Evolutionary conservation across 1,284 basidiomycete genomes (phyloP).

Genomic region (Irpex rosettiformis): DNA sequence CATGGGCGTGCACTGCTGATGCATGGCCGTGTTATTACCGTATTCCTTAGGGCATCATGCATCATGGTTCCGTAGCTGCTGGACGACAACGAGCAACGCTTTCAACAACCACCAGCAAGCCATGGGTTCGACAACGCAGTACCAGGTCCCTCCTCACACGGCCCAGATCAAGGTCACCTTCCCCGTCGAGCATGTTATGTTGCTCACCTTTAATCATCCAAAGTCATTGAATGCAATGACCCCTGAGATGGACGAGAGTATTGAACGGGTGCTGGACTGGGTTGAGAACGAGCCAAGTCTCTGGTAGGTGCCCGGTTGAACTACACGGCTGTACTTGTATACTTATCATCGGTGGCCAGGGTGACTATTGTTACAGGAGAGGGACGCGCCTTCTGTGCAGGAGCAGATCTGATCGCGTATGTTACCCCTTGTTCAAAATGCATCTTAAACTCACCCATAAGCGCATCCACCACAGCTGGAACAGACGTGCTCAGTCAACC

Average conservation of each 20-base stretch:
- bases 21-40: not conserved
- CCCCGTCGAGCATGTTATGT: slow-evolving; percentile 64
- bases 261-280: slow-evolving; percentile 65
- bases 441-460: too few relatives aligned
- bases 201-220: slow-evolving; percentile 75
- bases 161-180: slow-evolving; percentile 55
- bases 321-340: not conserved
- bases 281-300: slow-evolving; percentile 71
- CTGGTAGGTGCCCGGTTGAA: slow-evolving; percentile 44
- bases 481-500: slow-evolving; percentile 41
- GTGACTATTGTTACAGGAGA: slow-evolving; percentile 75
- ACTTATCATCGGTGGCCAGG: slow-evolving; percentile 38
- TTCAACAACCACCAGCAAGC: not conserved
- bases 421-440: slow-evolving; percentile 26
- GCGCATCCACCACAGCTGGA: too few relatives aligned
- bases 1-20: not conserved
- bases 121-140: slow-evolving; percentile 6
- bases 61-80: not conserved
- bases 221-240: slow-evolving; percentile 73
- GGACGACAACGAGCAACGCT: not conserved
- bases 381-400: slow-evolving; percentile 78
- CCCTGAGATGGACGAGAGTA: slow-evolving; percentile 52
- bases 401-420: slow-evolving; percentile 74
- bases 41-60: not conserved
- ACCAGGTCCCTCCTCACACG: slow-evolving; percentile 45